These are phyloP conservation scores for Tetracladium marchalianum DNA, from an alignment of 495 filamentous ascomycete genomes.

Conservation along the genomic window DNA sequence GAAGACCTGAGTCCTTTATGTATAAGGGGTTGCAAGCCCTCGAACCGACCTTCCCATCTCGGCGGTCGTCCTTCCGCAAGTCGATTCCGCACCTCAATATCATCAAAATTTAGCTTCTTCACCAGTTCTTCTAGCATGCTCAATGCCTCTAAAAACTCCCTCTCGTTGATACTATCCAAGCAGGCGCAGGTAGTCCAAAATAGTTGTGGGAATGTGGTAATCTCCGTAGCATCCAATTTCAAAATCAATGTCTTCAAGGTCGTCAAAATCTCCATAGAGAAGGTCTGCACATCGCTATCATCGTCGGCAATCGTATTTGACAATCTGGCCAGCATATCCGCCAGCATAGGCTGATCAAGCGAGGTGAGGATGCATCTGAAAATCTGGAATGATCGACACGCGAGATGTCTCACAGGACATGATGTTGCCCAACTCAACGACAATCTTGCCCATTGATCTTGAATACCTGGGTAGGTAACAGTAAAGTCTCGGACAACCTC, in stretches of 20 bases:
- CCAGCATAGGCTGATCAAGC: slow-evolving; percentile 84
- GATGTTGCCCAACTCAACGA: slow-evolving; percentile 92
- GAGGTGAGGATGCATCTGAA: slow-evolving; percentile 89
- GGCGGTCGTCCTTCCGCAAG: slow-evolving; percentile 70
- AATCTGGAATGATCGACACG: slow-evolving; percentile 93
- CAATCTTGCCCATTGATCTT: slow-evolving; percentile 81
- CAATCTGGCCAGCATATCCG: slow-evolving; percentile 87
- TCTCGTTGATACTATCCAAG: slow-evolving; percentile 88
- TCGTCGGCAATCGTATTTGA: slow-evolving; percentile 96
- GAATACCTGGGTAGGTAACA: slow-evolving; percentile 73
- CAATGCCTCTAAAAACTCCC: slow-evolving; percentile 83
- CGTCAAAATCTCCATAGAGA: slow-evolving; percentile 94
- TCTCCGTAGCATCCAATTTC: slow-evolving; percentile 66
- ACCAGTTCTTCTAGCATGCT: slow-evolving; percentile 87
- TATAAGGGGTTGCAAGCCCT: slow-evolving; percentile 74
- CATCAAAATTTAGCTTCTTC: slow-evolving; percentile 70
- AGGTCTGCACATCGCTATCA: slow-evolving; percentile 82
- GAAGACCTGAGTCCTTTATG: slow-evolving; percentile 93
- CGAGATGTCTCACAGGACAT: slow-evolving; percentile 90
- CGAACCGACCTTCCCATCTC: slow-evolving; percentile 84
- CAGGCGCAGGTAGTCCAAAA: slow-evolving; percentile 98
- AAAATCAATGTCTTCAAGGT: slow-evolving; percentile 84
- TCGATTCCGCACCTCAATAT: slow-evolving; percentile 52
- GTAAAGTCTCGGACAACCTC: slow-evolving; percentile 80
- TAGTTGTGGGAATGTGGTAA: slow-evolving; percentile 80